Evolutionary conservation across 805 yeast genomes (phyloP), one percentile per base, ranked within the genome.

Genomic region (Myxozyma kluyveri): DNA sequence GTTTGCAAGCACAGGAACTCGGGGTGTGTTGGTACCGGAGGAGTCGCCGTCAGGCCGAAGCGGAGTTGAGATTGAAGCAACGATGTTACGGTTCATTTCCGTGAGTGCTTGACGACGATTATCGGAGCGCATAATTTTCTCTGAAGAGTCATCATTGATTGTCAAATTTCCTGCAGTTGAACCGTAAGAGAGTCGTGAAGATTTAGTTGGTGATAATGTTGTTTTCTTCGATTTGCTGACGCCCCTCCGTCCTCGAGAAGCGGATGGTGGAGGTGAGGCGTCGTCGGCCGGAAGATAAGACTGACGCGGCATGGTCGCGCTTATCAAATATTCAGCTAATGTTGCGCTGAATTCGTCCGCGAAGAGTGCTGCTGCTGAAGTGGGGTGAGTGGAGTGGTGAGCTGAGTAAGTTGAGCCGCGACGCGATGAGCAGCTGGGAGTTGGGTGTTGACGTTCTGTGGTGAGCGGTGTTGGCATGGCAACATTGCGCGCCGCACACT

Each of bases 1-100:
- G 61, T 82, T 69, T 5, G 71, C 69, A 47, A 69, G 40, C 14
- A 57, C 46, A 3, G 65, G 64, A 9, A 55, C 60, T 18, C 50
- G 49, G 7, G 62, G 57, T 9, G 49, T 43, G 37, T 23, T 37
- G 1, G 37, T 37, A 9, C 42, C 23, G 19, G 27, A 39, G 6
- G 26, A 12, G 10, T 39, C 50, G 17, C n/a, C 41, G 12, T 18
- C 38, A 6, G 31, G 17, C 14, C 41, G 21, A 26, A 33, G 42
- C 6, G 23, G 36, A 2, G 50, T 50, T 3, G 55, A 31, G 3
- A 33, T 44, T 2, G 59, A 31, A 10, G 50, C 59, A 19, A 52
- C 21, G 10, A 55, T 37, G 26, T 21, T 50, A 14, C 46, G 43
- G 38, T 50, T 54, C 14, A 49, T 27, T 27, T 55, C 56, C 7